These are phyloP conservation scores for Abelmoschus esculentus DNA, from an alignment of 345 rosid genomes.

Conservation along the genomic window DNA sequence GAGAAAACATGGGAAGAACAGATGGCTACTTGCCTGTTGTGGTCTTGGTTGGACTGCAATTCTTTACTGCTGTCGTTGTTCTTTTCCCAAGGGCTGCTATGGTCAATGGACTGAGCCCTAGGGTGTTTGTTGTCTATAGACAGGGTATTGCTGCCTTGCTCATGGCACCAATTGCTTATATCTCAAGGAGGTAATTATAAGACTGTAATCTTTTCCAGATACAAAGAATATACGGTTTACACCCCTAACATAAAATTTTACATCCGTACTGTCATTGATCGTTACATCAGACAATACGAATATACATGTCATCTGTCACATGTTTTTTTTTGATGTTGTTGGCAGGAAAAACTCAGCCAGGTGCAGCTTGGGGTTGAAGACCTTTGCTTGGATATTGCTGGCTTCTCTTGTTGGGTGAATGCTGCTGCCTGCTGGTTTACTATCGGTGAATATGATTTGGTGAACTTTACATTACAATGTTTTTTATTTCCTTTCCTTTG, in stretches of 20 bases:
- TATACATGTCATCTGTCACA: neutral
- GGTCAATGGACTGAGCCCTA: conserved; percentile 25
- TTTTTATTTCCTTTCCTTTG: neutral
- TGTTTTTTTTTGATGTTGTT: neutral
- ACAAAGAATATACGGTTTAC: no score
- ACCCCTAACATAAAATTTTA: no score
- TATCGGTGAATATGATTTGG: neutral
- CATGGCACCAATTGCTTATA: conserved; percentile 29
- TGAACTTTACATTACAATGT: neutral
- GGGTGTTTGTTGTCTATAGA: conserved; percentile 26
- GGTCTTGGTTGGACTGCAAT: conserved; percentile 30
- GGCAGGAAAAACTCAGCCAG: conserved; percentile 21
- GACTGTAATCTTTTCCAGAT: neutral
- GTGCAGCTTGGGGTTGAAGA: conserved; percentile 16
- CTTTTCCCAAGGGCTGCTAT: conserved; percentile 29
- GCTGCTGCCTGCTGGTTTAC: no score
- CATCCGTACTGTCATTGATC: no score
- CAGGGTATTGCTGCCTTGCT: conserved; percentile 28
- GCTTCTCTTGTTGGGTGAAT: conserved; percentile 34
- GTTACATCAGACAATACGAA: neutral
- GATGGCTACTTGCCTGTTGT: conserved; percentile 17
- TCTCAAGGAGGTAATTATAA: conserved; percentile 20
- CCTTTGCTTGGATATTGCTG: conserved; percentile 26
- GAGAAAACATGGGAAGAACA: conserved; percentile 11
- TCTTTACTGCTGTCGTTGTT: conserved; percentile 23